Evolutionary conservation across 768 basidiomycete species (phyloP).

Genomic region (Daedalea quercina): DNA sequence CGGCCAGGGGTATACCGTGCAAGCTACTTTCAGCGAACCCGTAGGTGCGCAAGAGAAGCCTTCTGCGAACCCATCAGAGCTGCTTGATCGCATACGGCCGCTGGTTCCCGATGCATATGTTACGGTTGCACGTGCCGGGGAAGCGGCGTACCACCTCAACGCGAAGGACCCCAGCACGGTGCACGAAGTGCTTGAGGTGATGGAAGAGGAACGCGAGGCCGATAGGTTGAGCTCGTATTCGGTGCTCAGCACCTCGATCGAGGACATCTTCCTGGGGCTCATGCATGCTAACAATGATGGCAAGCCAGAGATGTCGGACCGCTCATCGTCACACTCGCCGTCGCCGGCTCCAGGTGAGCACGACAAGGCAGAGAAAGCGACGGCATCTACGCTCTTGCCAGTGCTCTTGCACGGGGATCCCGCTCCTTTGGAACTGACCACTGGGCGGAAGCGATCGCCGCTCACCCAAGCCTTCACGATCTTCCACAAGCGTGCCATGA

Average conservation of each 20-base stretch:
- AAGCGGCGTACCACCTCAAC: conserved; percentile 50
- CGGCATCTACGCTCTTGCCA: conserved; percentile 8
- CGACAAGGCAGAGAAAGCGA: not conserved
- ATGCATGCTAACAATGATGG: conserved; percentile 38
- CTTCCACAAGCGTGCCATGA: conserved; percentile 61
- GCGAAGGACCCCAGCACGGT: conserved; percentile 51
- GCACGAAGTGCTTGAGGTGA: conserved; percentile 44
- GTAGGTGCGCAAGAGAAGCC: conserved; percentile 14
- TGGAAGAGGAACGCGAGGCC: conserved; percentile 38
- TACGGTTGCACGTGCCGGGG: conserved; percentile 35
- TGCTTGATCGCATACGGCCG: conserved; percentile 8
- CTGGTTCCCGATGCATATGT: conserved; percentile 40
- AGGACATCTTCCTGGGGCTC: conserved; percentile 74
- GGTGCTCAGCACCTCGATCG: conserved; percentile 67
- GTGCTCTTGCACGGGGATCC: conserved; percentile 1
- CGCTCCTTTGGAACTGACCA: conserved; percentile 33
- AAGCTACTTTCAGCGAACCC: conserved; percentile 36
- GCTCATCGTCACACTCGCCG: not conserved
- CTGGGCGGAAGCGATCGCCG: conserved; percentile 48
- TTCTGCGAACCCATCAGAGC: conserved; percentile 20
- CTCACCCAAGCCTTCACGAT: conserved; percentile 65
- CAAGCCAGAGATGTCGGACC: conserved; percentile 23
- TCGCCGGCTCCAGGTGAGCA: not conserved
- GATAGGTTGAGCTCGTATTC: conserved; percentile 50
- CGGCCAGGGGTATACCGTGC: conserved; percentile 64